These are phyloP conservation scores for Podospora bellae-mahoneyi DNA, from an alignment of 495 filamentous ascomycete genomes.

Conservation along the genomic window DNA sequence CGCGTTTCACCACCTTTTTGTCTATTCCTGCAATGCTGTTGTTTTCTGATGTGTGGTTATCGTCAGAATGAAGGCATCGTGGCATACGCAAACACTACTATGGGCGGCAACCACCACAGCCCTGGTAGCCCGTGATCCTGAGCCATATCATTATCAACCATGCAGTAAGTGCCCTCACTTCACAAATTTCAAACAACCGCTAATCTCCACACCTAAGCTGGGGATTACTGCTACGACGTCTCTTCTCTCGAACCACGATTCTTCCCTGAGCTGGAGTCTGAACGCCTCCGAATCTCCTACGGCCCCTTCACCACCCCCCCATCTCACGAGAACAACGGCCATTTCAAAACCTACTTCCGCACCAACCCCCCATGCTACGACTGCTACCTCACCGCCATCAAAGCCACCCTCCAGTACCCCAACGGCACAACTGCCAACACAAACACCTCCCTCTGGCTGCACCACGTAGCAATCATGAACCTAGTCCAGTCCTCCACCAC, in stretches of 20 bases:
- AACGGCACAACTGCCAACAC: slow-evolving; percentile 28
- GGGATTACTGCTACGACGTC: background rate
- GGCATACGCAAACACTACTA: background rate
- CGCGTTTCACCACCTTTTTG: background rate
- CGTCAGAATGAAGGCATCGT: background rate
- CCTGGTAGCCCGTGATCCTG: background rate
- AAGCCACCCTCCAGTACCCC: slow-evolving; percentile 27
- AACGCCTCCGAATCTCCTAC: slow-evolving; percentile 24
- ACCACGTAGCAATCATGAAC: slow-evolving; percentile 27
- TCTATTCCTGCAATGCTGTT: background rate
- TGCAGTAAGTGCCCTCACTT: background rate
- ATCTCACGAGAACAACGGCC: slow-evolving; percentile 13
- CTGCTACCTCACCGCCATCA: slow-evolving; percentile 27
- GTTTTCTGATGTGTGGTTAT: background rate
- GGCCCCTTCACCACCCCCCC: slow-evolving; percentile 28
- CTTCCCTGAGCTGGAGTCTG: slow-evolving; percentile 21
- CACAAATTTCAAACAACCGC: too few relatives aligned
- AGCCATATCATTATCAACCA: background rate
- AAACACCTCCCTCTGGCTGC: slow-evolving; percentile 28
- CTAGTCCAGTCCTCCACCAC: slow-evolving; percentile 5
- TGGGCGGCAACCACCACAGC: background rate
- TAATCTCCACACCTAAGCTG: background rate
- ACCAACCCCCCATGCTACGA: slow-evolving; percentile 26
- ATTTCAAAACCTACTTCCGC: slow-evolving; percentile 11
- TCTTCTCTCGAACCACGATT: slow-evolving; percentile 19